Base-by-base conservation (phyloP, 2,329 filamentous ascomycete species). In the Elsinoe ampelina region DNA sequence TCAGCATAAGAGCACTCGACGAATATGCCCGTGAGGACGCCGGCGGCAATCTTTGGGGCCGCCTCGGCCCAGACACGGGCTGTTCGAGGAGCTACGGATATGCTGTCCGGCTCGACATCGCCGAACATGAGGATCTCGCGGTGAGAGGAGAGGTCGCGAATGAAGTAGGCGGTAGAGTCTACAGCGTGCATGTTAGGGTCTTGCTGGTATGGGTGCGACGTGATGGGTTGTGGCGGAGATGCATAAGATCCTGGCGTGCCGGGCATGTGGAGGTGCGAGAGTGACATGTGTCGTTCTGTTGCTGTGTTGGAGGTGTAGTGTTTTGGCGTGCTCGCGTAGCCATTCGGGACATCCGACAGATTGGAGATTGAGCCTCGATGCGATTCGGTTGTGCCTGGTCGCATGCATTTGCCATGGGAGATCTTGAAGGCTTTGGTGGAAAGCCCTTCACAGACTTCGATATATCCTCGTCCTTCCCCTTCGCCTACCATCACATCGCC, bases 1-100 rank as follows among this genome's bases (percentile, higher is more conserved):
- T 96, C 86, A 60, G 89, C 87, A 69, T 92, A 98, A 60, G 89
- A 95, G 70, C 92, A 97, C 74, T 98, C 93, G 63, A 98, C 95
- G 67, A 97, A 92, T 11, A 98, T 86, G 10, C 86, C 92, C 0
- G 78, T 80, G 0, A 98, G 77, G 3, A 79, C 77, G 1, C 89
- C 88, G 0, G 77, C 73, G 0, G 78, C 86, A 22, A 98, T 83
- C 67, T 95, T 95, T 7, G 86, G 86, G 0, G 91, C 92, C 0
- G 92, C 92, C 65, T 93, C 87, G 62, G 82, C 80, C 93, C 93
- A 98, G 12, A 98, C 83, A 12, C 77, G 76, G n/a, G 79, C 73
- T 62, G 93, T 97, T 20, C 91, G 83, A 1, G 92, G 90, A 1
- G 82, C 85, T 1, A 92, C 72, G 0, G 89, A 95, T 22, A 97